Conservation (phyloP, 768 basidiomycete genomes). For the Royoungia palumana region DNA sequence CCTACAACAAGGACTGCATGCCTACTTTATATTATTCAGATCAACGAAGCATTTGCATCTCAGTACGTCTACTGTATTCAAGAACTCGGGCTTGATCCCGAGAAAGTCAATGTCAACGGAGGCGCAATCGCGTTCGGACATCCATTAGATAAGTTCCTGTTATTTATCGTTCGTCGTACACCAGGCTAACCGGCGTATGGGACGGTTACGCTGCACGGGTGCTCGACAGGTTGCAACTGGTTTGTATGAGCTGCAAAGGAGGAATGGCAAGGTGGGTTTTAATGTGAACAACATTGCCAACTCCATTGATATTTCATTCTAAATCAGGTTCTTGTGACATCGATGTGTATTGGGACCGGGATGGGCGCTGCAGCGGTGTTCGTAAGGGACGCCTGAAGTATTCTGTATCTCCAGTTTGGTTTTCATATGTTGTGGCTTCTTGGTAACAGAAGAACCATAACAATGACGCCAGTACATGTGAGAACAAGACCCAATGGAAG, state of each 20-base stretch:
- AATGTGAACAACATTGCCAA: neutral
- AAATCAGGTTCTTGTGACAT: conserved; percentile 75
- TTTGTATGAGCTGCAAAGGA: conserved; percentile 65
- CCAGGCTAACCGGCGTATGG: conserved; percentile 10
- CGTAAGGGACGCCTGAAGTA: conserved; percentile 43
- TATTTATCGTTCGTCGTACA: neutral
- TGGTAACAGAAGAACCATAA: too few species aligned
- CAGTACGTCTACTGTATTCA: conserved; percentile 75
- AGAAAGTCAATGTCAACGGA: conserved; percentile 83
- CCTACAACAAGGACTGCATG: neutral
- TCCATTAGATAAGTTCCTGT: conserved; percentile 63
- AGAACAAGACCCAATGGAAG: too few species aligned
- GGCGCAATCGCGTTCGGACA: conserved; percentile 88
- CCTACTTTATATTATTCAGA: conserved; percentile 38
- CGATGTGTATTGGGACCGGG: conserved; percentile 88
- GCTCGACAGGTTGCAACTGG: conserved; percentile 83
- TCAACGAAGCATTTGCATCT: conserved; percentile 91
- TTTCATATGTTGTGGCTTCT: too few species aligned
- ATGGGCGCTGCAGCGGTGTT: conserved; percentile 88
- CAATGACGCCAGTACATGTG: too few species aligned
- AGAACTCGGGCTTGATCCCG: conserved; percentile 55
- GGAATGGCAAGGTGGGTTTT: conserved; percentile 57
- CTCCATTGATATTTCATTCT: neutral
- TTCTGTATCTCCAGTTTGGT: too few species aligned
- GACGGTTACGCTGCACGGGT: conserved; percentile 69